A percentile compares a stretch with the other conserved stretches of the same genome.
These are phyloP conservation scores for Neocallimastix lanati DNA, from an alignment of 192 early-diverging fungal species.

Conservation along the genomic window DNA sequence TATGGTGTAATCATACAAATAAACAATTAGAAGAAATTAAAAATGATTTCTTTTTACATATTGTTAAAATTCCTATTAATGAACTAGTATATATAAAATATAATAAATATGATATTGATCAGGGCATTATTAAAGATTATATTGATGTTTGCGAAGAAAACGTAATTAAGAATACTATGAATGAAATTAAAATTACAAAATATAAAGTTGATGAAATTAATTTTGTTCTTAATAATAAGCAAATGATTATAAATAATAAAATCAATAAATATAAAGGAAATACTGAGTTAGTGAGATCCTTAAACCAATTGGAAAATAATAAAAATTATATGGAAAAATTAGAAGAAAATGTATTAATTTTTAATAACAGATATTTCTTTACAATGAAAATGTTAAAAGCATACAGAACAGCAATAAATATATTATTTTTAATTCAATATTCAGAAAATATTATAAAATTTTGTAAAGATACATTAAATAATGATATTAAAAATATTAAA, in stretches of 20 bases:
- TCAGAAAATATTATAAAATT: background rate
- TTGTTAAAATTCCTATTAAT: background rate
- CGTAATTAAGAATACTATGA: background rate
- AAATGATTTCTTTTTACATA: background rate
- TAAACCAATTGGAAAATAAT: background rate
- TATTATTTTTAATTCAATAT: background rate
- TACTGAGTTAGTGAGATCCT: background rate
- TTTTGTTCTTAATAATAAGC: background rate
- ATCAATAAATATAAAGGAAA: background rate
- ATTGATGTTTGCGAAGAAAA: background rate
- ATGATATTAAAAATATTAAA: background rate
- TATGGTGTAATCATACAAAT: background rate
- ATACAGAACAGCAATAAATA: background rate
- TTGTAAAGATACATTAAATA: background rate
- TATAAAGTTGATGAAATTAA: background rate
- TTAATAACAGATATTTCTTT: background rate
- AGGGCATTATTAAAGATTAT: background rate
- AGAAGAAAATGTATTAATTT: background rate
- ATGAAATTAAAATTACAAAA: background rate
- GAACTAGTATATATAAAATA: background rate
- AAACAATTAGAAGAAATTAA: background rate
- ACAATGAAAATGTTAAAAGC: background rate
- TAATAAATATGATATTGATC: background rate
- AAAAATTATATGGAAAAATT: background rate
- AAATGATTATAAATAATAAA: background rate